Conservation (phyloP, 371 early-diverging fungal species). For the Rhizopus sp. region DNA sequence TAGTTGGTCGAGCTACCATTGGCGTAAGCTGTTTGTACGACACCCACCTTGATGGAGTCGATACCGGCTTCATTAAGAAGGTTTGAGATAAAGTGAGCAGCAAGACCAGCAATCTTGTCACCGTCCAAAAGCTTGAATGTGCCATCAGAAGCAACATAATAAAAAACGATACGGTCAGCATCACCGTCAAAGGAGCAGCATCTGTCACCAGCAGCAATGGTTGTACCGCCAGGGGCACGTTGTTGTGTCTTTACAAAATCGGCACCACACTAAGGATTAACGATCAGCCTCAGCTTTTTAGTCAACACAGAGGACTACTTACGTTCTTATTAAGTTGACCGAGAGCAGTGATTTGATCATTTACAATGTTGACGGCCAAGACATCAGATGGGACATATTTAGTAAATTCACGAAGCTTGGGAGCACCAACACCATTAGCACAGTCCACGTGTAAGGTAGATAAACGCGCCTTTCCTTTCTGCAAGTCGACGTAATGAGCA, state of each 20-base stretch:
- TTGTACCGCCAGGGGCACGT: constrained; percentile 74
- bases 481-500: background rate
- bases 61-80: constrained; percentile 79
- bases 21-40: constrained; percentile 99
- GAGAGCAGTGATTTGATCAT: constrained; percentile 67
- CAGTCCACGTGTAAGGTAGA: constrained; percentile 85
- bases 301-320: constrained; percentile 21
- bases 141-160: constrained; percentile 73
- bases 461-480: constrained; percentile 69
- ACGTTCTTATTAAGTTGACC: constrained; percentile 87
- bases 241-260: constrained; percentile 96
- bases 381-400: constrained; percentile 65
- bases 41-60: constrained; percentile 84
- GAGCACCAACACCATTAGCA: constrained; percentile 98
- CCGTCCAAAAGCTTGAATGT: constrained; percentile 94
- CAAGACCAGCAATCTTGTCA: constrained; percentile 95
- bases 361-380: constrained; percentile 67
- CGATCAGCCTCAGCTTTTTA: background rate
- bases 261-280: constrained; percentile 85
- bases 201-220: constrained; percentile 65
- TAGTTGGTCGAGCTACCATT: constrained; percentile 96
- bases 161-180: constrained; percentile 98
- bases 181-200: constrained; percentile 98
- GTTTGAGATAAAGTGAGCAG: constrained; percentile 90
- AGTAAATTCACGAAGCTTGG: constrained; percentile 79